A percentile compares a stretch with the other conserved stretches of the same genome.
Evolutionary conservation across 352 stramenopile genomes (phyloP).

Genomic region (Phytophthora gonapodyides): DNA sequence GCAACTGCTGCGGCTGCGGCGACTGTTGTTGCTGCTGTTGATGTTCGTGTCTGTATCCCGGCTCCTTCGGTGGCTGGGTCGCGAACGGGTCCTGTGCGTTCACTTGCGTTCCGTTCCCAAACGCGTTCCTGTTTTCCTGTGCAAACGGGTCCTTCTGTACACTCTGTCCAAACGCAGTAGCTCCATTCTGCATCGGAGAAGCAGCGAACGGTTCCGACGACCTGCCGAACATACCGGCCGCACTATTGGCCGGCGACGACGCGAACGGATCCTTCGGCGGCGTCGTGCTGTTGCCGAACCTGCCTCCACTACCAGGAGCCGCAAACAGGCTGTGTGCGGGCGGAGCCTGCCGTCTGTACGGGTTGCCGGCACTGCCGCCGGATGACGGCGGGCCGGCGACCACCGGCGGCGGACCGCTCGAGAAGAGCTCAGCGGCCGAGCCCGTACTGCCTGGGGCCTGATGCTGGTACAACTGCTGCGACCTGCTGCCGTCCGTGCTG

Average conservation of each 20-base stretch:
- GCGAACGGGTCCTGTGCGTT: slow-evolving; percentile 25
- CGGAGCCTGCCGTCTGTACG: slow-evolving; percentile 23
- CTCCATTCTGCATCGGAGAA: slow-evolving; percentile 12
- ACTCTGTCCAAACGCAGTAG: neutral
- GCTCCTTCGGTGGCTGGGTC: slow-evolving; percentile 9
- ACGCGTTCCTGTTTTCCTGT: slow-evolving; percentile 22
- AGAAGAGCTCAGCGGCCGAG: slow-evolving; percentile 28
- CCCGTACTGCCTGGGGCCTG: slow-evolving; percentile 18
- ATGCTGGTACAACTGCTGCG: slow-evolving; percentile 17
- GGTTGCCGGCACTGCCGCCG: slow-evolving; percentile 18
- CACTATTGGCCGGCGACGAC: slow-evolving; percentile 6
- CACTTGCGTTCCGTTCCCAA: slow-evolving; percentile 3
- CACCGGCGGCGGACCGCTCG: slow-evolving; percentile 23
- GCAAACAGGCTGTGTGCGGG: slow-evolving; percentile 4
- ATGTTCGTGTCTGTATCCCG: slow-evolving; percentile 4
- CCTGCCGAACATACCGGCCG: too few relatives aligned
- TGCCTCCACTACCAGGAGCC: slow-evolving; percentile 10
- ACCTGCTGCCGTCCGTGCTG: slow-evolving; percentile 5
- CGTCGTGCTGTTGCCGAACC: neutral
- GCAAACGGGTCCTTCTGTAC: slow-evolving; percentile 16
- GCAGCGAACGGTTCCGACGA: slow-evolving; percentile 11
- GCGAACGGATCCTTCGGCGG: slow-evolving; percentile 16
- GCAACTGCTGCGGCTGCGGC: slow-evolving; percentile 10
- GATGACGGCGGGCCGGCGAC: slow-evolving; percentile 20
- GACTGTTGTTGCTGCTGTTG: slow-evolving; percentile 12